Base-by-base conservation (phyloP, 2,329 filamentous ascomycete species). In the Coccinonectria pachysandricola region DNA sequence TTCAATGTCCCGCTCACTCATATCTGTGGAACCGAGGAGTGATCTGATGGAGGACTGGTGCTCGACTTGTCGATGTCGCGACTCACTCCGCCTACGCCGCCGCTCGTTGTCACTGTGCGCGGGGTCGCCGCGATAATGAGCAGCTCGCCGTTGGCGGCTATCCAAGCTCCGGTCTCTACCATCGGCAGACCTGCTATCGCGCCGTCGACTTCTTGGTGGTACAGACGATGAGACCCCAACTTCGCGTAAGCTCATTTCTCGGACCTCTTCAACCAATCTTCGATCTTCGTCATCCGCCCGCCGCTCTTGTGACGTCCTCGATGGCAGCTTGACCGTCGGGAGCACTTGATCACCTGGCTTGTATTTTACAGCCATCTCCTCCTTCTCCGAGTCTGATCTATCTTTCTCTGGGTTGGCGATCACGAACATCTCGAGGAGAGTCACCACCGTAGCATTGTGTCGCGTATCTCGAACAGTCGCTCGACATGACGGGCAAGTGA, bases 401-500 rank as follows among this genome's bases (percentile, higher is more conserved):
- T 64, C 76, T 42, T 80, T 79, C 11, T 74, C 72, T 2, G 91
- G 88, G 46, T 93, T 84, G 22, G 81, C 75, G 14, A 75, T 66
- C 18, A 95, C 59, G 42, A 83, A 86, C 71, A 94, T 88, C 30
- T 96, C 88, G 33, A 98, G 62, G 23, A 96, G 63, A 2, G 86
- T 93, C 7, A 79, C 87, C 26, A 95, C 81, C 13, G 81, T 86
- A 31, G 91, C 84, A 69, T 96, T 92, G 48, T 85, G 85, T 49
- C 78, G 76, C 21, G 88, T 94, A 45, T 81, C 83, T 37, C 87
- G 78, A 34, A 98, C 88, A 8, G 68, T 59, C 23, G 86, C 83
- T 39, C 91, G 83, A 59, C 91, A 98, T 58, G 85, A 81, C 20
- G 91, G 91, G 59, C 91, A 98, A 23, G 86, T 95, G 53, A 85